These are phyloP conservation scores for Mycena galericulata DNA, from an alignment of 768 basidiomycete species.

Conservation along the genomic window DNA sequence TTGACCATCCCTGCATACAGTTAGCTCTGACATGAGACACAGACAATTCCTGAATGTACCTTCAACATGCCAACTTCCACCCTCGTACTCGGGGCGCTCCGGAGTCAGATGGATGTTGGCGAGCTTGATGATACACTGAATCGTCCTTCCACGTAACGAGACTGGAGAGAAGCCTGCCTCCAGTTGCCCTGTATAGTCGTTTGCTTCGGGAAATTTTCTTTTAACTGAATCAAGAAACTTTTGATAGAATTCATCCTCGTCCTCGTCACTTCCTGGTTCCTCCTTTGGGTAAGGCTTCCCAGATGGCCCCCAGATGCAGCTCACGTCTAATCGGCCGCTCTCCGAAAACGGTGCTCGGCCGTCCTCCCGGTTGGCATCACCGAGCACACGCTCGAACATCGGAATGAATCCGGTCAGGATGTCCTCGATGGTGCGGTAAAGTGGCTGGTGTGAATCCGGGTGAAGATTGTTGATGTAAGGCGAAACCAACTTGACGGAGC, in stretches of 20 bases:
- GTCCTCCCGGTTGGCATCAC: conserved; percentile 27
- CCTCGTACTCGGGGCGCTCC: too few species aligned
- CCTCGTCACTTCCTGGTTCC: conserved; percentile 22
- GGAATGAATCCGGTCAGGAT: conserved; percentile 38
- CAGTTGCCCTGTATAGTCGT: conserved; percentile 16
- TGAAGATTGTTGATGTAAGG: conserved; percentile 45
- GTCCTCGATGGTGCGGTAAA: conserved; percentile 38
- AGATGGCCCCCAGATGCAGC: conserved; percentile 24
- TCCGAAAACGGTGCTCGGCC: background rate
- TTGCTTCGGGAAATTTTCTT: conserved; percentile 15
- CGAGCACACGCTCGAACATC: conserved; percentile 42
- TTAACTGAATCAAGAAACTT: background rate
- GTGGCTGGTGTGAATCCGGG: conserved; percentile 27
- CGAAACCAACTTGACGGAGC: conserved; percentile 30
- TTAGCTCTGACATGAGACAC: conserved; percentile 14
- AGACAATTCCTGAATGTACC: conserved; percentile 14
- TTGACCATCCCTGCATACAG: conserved; percentile 30
- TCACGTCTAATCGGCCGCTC: conserved; percentile 6
- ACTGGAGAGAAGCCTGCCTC: conserved; percentile 18
- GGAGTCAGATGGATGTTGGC: too few species aligned
- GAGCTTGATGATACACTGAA: too few species aligned
- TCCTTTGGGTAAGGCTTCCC: conserved; percentile 24
- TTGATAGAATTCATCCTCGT: conserved; percentile 23
- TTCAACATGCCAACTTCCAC: conserved; percentile 23
- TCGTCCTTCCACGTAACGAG: conserved; percentile 17